These are phyloP conservation scores for Phellopilus nigrolimitatus DNA, from an alignment of 1,284 basidiomycete species.

Conservation along the genomic window DNA sequence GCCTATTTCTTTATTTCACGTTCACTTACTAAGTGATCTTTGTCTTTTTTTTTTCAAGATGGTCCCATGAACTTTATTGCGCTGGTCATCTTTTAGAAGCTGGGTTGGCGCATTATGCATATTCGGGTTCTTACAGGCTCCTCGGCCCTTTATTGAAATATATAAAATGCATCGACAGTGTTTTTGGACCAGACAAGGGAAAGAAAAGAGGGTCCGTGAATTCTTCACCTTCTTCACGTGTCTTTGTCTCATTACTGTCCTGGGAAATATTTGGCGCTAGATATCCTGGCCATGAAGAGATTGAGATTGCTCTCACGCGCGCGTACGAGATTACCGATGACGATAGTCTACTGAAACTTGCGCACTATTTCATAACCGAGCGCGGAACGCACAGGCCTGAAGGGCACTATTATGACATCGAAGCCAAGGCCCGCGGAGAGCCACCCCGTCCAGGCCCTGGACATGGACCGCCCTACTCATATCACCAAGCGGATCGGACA, in stretches of 20 bases:
- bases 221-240: too few species aligned
- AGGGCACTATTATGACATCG: constrained; percentile 24
- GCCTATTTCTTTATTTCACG: neutral
- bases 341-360: constrained; percentile 17
- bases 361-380: constrained; percentile 25
- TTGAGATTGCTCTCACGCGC: constrained; percentile 23
- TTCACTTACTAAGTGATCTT: neutral
- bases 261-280: constrained; percentile 8
- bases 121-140: constrained; percentile 20
- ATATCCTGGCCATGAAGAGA: constrained; percentile 25
- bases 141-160: constrained; percentile 23
- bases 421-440: constrained; percentile 23
- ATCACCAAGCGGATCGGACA: constrained; percentile 24
- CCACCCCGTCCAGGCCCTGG: constrained; percentile 22
- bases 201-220: constrained; percentile 22
- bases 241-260: too few species aligned
- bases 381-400: constrained; percentile 22
- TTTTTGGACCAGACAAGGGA: constrained; percentile 21
- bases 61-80: constrained; percentile 26
- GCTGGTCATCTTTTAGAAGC: constrained; percentile 26
- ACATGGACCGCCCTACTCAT: constrained; percentile 23
- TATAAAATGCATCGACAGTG: constrained; percentile 21
- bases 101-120: constrained; percentile 24
- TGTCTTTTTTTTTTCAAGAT: constrained; percentile 15
- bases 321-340: constrained; percentile 20